phyloP scores from a whole-genome alignment of 371 early-diverging fungal genomes.

The Syncephalastrum monosporum region DNA sequence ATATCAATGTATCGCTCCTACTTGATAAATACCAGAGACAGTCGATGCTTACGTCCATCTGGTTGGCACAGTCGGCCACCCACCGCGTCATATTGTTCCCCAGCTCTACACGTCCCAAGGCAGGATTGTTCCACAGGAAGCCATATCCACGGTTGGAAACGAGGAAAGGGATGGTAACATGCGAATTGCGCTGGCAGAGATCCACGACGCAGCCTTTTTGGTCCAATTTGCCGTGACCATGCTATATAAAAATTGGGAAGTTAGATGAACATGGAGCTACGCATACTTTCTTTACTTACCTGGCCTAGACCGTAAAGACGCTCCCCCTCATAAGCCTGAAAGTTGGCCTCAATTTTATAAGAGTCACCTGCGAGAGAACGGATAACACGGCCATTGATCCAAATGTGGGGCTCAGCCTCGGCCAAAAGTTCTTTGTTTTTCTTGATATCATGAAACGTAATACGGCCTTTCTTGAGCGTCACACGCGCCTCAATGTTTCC shows the following conservation, averaged over 20 bases:
- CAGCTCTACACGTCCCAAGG: slow-evolving; percentile 17
- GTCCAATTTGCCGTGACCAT: slow-evolving; percentile 13
- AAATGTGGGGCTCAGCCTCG: slow-evolving; percentile 18
- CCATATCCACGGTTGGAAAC: slow-evolving; percentile 18
- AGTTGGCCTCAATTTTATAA: slow-evolving; percentile 18
- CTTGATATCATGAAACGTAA: slow-evolving; percentile 13
- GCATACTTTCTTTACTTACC: slow-evolving; percentile 2
- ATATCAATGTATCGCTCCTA: not conserved
- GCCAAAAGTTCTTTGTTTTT: slow-evolving; percentile 12
- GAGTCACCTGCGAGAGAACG: slow-evolving; percentile 9
- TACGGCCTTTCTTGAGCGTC: slow-evolving; percentile 7
- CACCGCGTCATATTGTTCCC: slow-evolving; percentile 16
- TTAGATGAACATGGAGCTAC: not conserved
- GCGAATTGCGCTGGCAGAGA: slow-evolving; percentile 16
- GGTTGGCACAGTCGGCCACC: slow-evolving; percentile 15
- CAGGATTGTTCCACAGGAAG: slow-evolving; percentile 20
- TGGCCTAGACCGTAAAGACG: slow-evolving; percentile 19
- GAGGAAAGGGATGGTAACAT: slow-evolving; percentile 17
- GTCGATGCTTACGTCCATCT: slow-evolving; percentile 12
- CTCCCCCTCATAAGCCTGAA: slow-evolving; percentile 16
- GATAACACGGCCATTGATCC: slow-evolving; percentile 16
- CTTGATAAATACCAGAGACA: too few relatives aligned
- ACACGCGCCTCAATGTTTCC: slow-evolving; percentile 19
- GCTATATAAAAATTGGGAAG: not conserved
- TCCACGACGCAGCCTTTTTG: slow-evolving; percentile 19